phyloP scores from a whole-genome alignment of 495 filamentous ascomycete genomes.

The Lentithecium fluviatile region DNA sequence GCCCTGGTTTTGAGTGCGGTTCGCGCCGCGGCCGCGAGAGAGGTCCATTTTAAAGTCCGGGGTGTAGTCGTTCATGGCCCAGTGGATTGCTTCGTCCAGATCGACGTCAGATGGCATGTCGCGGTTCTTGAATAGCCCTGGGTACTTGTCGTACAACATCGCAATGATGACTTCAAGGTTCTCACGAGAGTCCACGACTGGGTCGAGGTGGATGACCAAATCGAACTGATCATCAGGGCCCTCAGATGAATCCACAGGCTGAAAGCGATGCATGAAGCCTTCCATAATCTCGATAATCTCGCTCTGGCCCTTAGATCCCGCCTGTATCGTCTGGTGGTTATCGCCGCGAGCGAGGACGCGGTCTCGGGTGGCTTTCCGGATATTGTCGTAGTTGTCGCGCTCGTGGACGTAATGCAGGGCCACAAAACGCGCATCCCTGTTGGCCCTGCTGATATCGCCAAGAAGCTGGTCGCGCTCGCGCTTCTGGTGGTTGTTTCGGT shows the following conservation, averaged over 20 bases:
- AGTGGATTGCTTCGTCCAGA: conserved; percentile 76
- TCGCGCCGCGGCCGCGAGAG: conserved; percentile 45
- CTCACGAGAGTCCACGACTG: conserved; percentile 67
- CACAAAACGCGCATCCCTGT: conserved; percentile 68
- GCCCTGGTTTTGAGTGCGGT: conserved; percentile 38
- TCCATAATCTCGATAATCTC: conserved; percentile 92
- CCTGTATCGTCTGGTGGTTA: conserved; percentile 97
- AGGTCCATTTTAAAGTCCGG: conserved; percentile 74
- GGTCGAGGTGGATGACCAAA: conserved; percentile 79
- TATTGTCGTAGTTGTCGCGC: conserved; percentile 56
- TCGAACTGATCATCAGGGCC: conserved; percentile 77
- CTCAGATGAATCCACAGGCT: conserved; percentile 62
- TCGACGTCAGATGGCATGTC: conserved; percentile 70
- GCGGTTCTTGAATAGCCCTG: conserved; percentile 62
- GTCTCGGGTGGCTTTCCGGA: conserved; percentile 70
- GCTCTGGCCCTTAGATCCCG: conserved; percentile 59
- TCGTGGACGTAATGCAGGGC: conserved; percentile 91
- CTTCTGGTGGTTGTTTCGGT: conserved; percentile 88
- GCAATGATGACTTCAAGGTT: conserved; percentile 82
- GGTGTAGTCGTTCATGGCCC: conserved; percentile 72
- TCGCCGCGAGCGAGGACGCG: conserved; percentile 85
- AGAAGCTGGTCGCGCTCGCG: conserved; percentile 87
- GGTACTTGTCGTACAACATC: conserved; percentile 68
- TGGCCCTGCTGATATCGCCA: conserved; percentile 62
- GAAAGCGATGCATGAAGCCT: conserved; percentile 83